A percentile compares a stretch with the other conserved stretches of the same genome.
These are phyloP conservation scores for Endoconidiophora laricicola DNA, from an alignment of 2,329 filamentous ascomycete species.

Conservation along the genomic window DNA sequence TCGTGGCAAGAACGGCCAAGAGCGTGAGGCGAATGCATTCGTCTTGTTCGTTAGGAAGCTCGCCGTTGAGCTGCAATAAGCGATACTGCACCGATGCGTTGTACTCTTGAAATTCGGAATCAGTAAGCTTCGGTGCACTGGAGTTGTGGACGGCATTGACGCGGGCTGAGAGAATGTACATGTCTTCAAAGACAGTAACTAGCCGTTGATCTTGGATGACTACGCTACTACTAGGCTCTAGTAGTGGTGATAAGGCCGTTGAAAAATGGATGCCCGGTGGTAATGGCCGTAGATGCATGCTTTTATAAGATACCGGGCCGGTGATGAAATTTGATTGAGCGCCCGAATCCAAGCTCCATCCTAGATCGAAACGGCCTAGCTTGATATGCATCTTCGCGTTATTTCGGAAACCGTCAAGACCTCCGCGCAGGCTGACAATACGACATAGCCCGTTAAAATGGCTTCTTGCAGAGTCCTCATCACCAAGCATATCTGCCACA, in stretches of 20 bases:
- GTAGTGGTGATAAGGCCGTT: not conserved
- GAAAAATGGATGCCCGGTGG: not conserved
- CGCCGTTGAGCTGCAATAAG: constrained; percentile 6
- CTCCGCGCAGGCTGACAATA: constrained; percentile 11
- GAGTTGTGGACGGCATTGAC: constrained; percentile 10
- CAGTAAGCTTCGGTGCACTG: constrained; percentile 7
- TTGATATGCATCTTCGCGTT: constrained; percentile 13
- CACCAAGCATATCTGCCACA: constrained; percentile 11
- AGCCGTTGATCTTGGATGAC: constrained; percentile 7
- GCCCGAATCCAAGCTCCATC: constrained; percentile 9
- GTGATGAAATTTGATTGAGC: constrained; percentile 6
- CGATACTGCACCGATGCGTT: constrained; percentile 10
- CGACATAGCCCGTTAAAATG: constrained; percentile 11
- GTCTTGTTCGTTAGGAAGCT: constrained; percentile 6
- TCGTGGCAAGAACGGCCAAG: constrained; percentile 11
- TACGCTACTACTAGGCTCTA: not conserved
- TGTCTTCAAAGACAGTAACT: constrained; percentile 12
- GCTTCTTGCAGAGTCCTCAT: constrained; percentile 9
- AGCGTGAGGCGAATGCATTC: constrained; percentile 9
- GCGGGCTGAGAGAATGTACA: constrained; percentile 6
- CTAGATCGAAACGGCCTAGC: constrained; percentile 10
- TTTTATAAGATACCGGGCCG: constrained; percentile 6
- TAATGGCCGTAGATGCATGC: constrained; percentile 7
- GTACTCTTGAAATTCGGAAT: constrained; percentile 11
- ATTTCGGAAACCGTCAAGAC: constrained; percentile 8